Percentiles rank a stretch among this genome's conserved stretches.
Evolutionary conservation across 805 yeast species (phyloP).

Genomic region (Pichia cabralensis): DNA sequence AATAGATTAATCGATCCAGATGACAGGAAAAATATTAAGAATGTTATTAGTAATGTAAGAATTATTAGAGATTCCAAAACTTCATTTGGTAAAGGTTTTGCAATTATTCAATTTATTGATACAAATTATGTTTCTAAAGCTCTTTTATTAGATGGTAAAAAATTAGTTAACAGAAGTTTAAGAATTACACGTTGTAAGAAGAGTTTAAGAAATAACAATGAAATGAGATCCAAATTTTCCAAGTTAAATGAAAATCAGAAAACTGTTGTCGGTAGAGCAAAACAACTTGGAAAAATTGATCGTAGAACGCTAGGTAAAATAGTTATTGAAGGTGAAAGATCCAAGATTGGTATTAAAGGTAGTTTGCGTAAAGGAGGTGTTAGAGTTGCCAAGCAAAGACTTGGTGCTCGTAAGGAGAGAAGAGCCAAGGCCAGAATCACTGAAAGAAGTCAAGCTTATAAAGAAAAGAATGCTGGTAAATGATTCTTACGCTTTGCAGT

Average conservation of each 20-base stretch:
- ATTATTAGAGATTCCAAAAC: constrained; percentile 88
- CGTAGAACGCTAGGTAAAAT: constrained; percentile 54
- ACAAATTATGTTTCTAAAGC: constrained; percentile 70
- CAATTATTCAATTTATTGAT: constrained; percentile 84
- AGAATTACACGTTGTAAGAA: constrained; percentile 67
- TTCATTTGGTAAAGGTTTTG: constrained; percentile 95
- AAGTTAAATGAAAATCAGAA: constrained; percentile 55
- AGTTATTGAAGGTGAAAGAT: constrained; percentile 68
- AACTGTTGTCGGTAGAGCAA: constrained; percentile 74
- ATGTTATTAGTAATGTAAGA: constrained; percentile 71
- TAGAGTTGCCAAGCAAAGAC: constrained; percentile 57
- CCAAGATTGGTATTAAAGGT: constrained; percentile 65
- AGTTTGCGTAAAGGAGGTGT: constrained; percentile 30
- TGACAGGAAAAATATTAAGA: constrained; percentile 27
- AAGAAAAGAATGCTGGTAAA: constrained; percentile 8
- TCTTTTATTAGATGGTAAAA: constrained; percentile 62
- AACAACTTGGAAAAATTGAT: constrained; percentile 71
- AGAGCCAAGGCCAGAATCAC: constrained; percentile 43
- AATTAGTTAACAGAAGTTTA: constrained; percentile 47
- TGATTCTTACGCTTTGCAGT: too few relatives aligned
- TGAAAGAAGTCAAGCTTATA: constrained; percentile 34
- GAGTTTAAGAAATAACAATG: constrained; percentile 21
- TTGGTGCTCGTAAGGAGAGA: constrained; percentile 43
- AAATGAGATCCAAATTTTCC: constrained; percentile 10
- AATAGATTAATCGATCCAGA: constrained; percentile 33